Percentiles rank a stretch among this genome's conserved stretches.
phyloP scores from a whole-genome alignment of 495 filamentous ascomycete species.

The Ramalina intermedia region DNA sequence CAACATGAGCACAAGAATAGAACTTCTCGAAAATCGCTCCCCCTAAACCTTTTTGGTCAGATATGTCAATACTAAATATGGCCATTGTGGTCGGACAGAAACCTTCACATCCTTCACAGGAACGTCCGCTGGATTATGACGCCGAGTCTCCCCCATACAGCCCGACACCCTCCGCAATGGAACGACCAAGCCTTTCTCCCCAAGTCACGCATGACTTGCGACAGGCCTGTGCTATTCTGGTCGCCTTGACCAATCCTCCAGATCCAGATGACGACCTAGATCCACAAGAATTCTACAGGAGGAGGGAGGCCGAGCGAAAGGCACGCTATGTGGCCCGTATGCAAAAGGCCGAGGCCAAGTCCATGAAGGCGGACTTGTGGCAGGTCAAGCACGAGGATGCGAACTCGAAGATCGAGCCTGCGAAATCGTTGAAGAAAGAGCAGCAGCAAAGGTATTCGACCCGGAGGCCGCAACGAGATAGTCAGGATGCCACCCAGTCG shows the following conservation, averaged over 20 bases:
- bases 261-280: slow-evolving; percentile 15
- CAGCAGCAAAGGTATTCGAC: slow-evolving; percentile 9
- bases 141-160: slow-evolving; percentile 18
- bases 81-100: background rate
- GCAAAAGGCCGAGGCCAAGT: slow-evolving; percentile 3
- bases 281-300: slow-evolving; percentile 11
- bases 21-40: background rate
- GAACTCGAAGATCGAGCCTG: slow-evolving; percentile 4
- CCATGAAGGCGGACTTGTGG: slow-evolving; percentile 2
- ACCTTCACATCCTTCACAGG: slow-evolving; percentile 6
- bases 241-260: slow-evolving; percentile 15
- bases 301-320: slow-evolving; percentile 8
- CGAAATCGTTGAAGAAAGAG: background rate
- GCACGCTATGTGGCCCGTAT: slow-evolving; percentile 3
- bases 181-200: slow-evolving; percentile 8
- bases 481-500: background rate
- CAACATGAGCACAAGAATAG: slow-evolving; percentile 1
- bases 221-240: slow-evolving; percentile 14
- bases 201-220: slow-evolving; percentile 10
- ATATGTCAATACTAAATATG: background rate
- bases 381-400: slow-evolving; percentile 2
- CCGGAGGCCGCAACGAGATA: slow-evolving; percentile 4
- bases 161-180: slow-evolving; percentile 15
- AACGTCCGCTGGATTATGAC: slow-evolving; percentile 8
- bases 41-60: background rate